Evolutionary conservation across 495 filamentous ascomycete genomes (phyloP).

Genomic region (Beverwykella pulmonaria): DNA sequence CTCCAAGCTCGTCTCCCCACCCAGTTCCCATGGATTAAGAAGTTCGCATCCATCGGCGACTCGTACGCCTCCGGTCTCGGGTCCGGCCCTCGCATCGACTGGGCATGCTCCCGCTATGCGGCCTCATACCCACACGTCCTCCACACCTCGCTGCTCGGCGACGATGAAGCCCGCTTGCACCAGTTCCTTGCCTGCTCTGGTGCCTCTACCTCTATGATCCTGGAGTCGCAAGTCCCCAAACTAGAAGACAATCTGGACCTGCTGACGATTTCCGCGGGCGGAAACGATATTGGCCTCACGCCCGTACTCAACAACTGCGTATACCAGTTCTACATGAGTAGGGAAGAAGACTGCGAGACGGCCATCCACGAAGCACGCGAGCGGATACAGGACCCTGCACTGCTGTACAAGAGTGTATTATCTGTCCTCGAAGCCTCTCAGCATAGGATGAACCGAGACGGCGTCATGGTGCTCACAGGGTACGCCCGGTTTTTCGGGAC

Average conservation of each 20-base stretch:
- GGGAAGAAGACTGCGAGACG: constrained; percentile 14
- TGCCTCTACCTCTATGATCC: constrained; percentile 15
- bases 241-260: constrained; percentile 25
- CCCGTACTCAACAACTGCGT: constrained; percentile 32
- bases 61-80: constrained; percentile 35
- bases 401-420: constrained; percentile 20
- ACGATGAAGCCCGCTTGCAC: constrained; percentile 4
- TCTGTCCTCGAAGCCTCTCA: constrained; percentile 9
- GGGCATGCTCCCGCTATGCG: constrained; percentile 26
- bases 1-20: neutral
- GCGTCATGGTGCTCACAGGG: constrained; percentile 27
- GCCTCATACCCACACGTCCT: constrained; percentile 26
- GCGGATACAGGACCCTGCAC: constrained; percentile 7
- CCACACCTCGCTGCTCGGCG: constrained; percentile 19
- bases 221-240: constrained; percentile 15
- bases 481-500: constrained; percentile 35
- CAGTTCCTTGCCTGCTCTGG: constrained; percentile 36
- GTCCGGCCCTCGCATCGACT: constrained; percentile 27
- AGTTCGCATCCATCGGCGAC: constrained; percentile 30
- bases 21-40: constrained; percentile 28
- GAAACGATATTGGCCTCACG: constrained; percentile 33
- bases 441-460: constrained; percentile 16
- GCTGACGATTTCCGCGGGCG: constrained; percentile 33
- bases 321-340: constrained; percentile 33
- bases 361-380: constrained; percentile 12